Evolutionary conservation across 2,329 filamentous ascomycete genomes (phyloP).

Genomic region (Aureobasidium vineae): DNA sequence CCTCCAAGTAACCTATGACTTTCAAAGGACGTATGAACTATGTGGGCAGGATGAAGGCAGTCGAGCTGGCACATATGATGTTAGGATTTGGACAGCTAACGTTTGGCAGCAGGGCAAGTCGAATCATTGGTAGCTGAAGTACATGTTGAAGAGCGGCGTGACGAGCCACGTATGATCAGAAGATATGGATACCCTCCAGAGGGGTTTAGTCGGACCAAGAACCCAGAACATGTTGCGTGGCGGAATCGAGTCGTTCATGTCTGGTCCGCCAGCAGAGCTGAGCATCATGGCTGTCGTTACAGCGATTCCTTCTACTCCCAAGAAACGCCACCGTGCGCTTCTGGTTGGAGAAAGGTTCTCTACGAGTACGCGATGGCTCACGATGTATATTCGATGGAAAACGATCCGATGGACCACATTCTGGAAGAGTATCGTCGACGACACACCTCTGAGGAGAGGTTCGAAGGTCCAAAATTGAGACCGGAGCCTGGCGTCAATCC

Average conservation of each 20-base stretch:
- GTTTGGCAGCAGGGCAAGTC: too few relatives aligned
- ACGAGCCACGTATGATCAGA: too few relatives aligned
- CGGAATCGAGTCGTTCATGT: not conserved
- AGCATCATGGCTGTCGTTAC: not conserved
- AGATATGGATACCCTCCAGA: too few relatives aligned
- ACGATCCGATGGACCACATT: not conserved
- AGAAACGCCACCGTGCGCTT: not conserved
- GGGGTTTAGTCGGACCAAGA: not conserved
- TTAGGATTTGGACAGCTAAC: too few relatives aligned
- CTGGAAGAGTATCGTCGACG: not conserved
- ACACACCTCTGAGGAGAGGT: not conserved
- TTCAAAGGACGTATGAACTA: too few relatives aligned
- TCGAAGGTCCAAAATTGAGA: not conserved
- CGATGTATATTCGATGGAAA: not conserved
- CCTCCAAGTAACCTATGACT: too few relatives aligned
- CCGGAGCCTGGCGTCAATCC: not conserved
- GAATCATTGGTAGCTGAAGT: too few relatives aligned
- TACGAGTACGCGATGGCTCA: not conserved
- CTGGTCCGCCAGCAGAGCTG: not conserved
- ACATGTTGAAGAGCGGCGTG: too few relatives aligned
- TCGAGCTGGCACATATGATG: too few relatives aligned
- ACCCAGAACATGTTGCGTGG: not conserved
- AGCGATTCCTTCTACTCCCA: not conserved
- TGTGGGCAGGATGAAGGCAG: too few relatives aligned
- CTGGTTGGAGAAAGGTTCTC: not conserved